These are phyloP conservation scores for Barbatosphaeria neglecta DNA, from an alignment of 495 filamentous ascomycete species.

Conservation along the genomic window DNA sequence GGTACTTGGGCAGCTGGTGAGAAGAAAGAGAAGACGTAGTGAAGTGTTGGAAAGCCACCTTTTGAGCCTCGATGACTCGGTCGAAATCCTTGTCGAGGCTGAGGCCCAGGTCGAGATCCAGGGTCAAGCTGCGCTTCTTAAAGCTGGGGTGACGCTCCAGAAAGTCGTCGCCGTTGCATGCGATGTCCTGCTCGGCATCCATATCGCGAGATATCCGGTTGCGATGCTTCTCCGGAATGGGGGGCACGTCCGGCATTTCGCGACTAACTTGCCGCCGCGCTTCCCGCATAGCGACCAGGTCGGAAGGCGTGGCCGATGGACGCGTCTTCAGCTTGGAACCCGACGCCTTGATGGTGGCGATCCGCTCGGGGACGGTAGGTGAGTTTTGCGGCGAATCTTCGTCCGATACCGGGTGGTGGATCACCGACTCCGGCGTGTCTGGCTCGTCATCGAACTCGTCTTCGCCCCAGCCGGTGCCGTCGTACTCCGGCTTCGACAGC, in stretches of 20 bases:
- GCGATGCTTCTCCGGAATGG: constrained; percentile 48
- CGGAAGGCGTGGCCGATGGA: constrained; percentile 74
- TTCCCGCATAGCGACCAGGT: constrained; percentile 78
- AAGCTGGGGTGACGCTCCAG: constrained; percentile 42
- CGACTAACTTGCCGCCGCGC: constrained; percentile 75
- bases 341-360: constrained; percentile 83
- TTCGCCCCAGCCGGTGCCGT: constrained; percentile 43
- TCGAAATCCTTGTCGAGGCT: constrained; percentile 90
- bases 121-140: constrained; percentile 45
- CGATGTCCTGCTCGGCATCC: constrained; percentile 16
- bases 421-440: constrained; percentile 87
- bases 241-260: constrained; percentile 46
- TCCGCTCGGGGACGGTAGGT: constrained; percentile 61
- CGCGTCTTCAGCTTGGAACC: constrained; percentile 84
- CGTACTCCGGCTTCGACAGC: constrained; percentile 41
- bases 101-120: constrained; percentile 74
- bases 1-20: no score
- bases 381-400: constrained; percentile 38
- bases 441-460: constrained; percentile 48
- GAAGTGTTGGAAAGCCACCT: constrained; percentile 62
- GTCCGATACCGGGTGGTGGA: constrained; percentile 57
- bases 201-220: constrained; percentile 37
- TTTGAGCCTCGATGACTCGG: constrained; percentile 91
- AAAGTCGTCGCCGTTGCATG: constrained; percentile 23
- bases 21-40: constrained; percentile 18